Base-by-base conservation (phyloP, 257 asterid species). In the Nicotiana attenuata region DNA sequence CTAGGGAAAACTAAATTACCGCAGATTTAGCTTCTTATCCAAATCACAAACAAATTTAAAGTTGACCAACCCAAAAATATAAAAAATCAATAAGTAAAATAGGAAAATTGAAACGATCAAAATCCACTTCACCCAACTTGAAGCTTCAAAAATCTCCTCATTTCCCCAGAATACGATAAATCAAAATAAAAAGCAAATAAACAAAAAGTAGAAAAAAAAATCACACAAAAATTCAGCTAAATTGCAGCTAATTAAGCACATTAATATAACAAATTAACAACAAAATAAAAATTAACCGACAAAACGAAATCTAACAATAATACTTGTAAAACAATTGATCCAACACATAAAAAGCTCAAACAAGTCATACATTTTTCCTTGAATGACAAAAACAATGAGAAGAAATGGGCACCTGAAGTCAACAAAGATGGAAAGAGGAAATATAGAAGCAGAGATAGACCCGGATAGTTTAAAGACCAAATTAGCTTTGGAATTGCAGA, bases 401-500 rank as follows among this genome's bases (percentile, higher is more conserved):
- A 69, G 8, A 38, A 22, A 57, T 7, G 29, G 26, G 17, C 83
- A 90, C 96, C 93, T 87, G 88, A 66, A 85, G 66, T 65, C 41
- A 59, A 83, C 65, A 75, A 83, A 86, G 60, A 76, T 65, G 66
- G 33, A 47, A 52, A 47, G 20, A 85, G 75, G 76, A 87, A 89
- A 82, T 86, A 38, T 84, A 38, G 28, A 52, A 52, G 77, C 31
- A 29, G 81, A 41, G 50, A 41, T 3, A 41, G 50, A 8, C 50
- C 50, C 50, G 9, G 50, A 8, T 41, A 41, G 50, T 41, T 41
- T 41, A 9, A 41, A 81, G 47, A 77, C 38, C 77, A 77, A 82
- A 89, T 76, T 81, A 88, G 87, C 85, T 86, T 80, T 77, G 33
- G 15, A 84, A 88, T 75, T 66, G 87, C 92, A 89, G 89, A 83